These are phyloP conservation scores for Diplotaxis tenuifolia DNA, from an alignment of 345 rosid species.

Conservation along the genomic window DNA sequence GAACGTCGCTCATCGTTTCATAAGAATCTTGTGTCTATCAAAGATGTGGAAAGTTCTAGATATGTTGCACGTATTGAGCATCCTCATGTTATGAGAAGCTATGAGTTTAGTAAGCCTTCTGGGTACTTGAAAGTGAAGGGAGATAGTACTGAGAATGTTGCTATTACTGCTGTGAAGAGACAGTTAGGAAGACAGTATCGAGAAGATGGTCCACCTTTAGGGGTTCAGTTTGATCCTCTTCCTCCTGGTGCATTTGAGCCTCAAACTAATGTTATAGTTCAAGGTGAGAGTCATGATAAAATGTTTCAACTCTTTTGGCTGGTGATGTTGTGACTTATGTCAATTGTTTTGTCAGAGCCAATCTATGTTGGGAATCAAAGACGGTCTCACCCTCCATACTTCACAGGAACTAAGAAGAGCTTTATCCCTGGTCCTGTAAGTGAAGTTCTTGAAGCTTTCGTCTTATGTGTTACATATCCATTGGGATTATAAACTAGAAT, in stretches of 20 bases:
- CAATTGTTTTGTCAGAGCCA: conserved; percentile 48
- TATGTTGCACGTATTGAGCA: conserved; percentile 39
- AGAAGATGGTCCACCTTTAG: conserved; percentile 82
- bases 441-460: conserved; percentile 31
- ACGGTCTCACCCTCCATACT: conserved; percentile 44
- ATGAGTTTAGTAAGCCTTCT: conserved; percentile 56
- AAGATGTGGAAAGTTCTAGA: conserved; percentile 41
- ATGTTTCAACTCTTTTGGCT: too few species aligned
- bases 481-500: conserved; percentile 6
- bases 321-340: too few species aligned
- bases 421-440: conserved; percentile 55
- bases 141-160: conserved; percentile 66
- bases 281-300: conserved; percentile 50
- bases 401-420: conserved; percentile 48
- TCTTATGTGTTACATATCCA: background rate
- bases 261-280: conserved; percentile 44
- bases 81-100: conserved; percentile 41
- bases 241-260: conserved; percentile 91
- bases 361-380: conserved; percentile 53
- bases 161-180: conserved; percentile 74
- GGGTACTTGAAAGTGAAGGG: conserved; percentile 88
- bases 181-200: conserved; percentile 75
- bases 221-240: conserved; percentile 70
- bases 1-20: conserved; percentile 63
- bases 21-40: conserved; percentile 49